Evolutionary conservation across 441 rosid species (phyloP).

Genomic region (Breynia disticha): DNA sequence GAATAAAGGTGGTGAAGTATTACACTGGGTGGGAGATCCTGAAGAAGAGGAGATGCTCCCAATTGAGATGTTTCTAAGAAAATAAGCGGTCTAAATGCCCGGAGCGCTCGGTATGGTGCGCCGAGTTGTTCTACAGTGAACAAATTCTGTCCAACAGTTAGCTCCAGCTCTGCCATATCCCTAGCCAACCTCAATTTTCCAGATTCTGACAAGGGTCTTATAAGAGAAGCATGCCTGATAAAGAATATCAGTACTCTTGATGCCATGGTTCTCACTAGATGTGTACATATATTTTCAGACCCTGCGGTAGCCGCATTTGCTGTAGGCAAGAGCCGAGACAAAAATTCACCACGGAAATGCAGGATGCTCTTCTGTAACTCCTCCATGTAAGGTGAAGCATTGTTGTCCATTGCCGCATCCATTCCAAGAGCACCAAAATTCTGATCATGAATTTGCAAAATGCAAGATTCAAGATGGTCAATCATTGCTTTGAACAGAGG

Average conservation of each 20-base stretch:
- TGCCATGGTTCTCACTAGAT: slow-evolving; percentile 79
- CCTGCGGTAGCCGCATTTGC: slow-evolving; percentile 40
- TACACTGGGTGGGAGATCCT: slow-evolving; percentile 80
- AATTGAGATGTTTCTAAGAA: slow-evolving; percentile 86
- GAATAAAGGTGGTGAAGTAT: slow-evolving; percentile 91
- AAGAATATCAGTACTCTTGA: slow-evolving; percentile 80
- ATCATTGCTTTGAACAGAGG: slow-evolving; percentile 87
- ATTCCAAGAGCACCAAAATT: slow-evolving; percentile 60
- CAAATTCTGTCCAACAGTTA: slow-evolving; percentile 85
- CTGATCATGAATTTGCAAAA: slow-evolving; percentile 87
- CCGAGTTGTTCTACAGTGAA: slow-evolving; percentile 96
- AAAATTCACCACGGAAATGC: slow-evolving; percentile 79
- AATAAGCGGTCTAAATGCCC: slow-evolving; percentile 84
- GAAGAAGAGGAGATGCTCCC: slow-evolving; percentile 73
- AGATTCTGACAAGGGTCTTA: slow-evolving; percentile 89
- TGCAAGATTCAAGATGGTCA: slow-evolving; percentile 82
- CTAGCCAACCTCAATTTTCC: slow-evolving; percentile 94
- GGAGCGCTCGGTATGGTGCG: slow-evolving; percentile 84
- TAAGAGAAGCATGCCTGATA: slow-evolving; percentile 85
- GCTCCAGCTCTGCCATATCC: slow-evolving; percentile 99
- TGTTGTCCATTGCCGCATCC: slow-evolving; percentile 80
- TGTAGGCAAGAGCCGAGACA: slow-evolving; percentile 72
- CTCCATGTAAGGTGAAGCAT: slow-evolving; percentile 93
- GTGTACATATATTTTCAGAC: slow-evolving; percentile 79
- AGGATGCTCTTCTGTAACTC: slow-evolving; percentile 79